Evolutionary conservation across 2,329 filamentous ascomycete species (phyloP), one percentile per base, ranked within the genome.

Genomic region (Ophiosphaerella korrae): DNA sequence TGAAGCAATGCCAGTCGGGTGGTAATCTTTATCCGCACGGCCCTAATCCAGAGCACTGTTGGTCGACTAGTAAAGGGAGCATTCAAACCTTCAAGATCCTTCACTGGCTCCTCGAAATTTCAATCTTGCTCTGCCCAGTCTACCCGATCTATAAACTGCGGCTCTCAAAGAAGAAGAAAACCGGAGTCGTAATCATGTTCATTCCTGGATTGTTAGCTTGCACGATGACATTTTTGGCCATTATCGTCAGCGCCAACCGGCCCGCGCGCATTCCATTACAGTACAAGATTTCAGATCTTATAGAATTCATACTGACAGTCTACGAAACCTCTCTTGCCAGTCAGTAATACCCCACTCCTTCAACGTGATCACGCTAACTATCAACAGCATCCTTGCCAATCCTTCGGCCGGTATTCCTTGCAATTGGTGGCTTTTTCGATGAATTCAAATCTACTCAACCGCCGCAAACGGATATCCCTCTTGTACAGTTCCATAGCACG

Each of bases 241-340:
- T 21, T 21, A 16, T 64, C 11, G n/a, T 64, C 59, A 38, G 63
- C 57, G 5, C 42, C 64, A 21, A 52, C 18, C 5, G 18, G 18
- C 18, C 18, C 18, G 3, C 18, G 18, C 18, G 18, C 18, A 4
- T 21, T 4, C 18, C 18, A 4, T 21, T 4, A 4, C 18, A 21
- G 18, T 21, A 21, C 18, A 21, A 21, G 18, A 1, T 21, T 21
- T 4, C 5, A 21, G 18, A 51, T 3, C 42, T 64, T 16, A 49
- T 62, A 21, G 57, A 63, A 38, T 59, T 62, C 36, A 64, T 64
- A n/a, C 63, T 61, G 57, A 59, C 59, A 9, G 63, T 64, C 3
- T 64, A 59, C 36, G 63, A 66, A 3, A 61, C 63, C 7, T 57
- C 50, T 5, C 56, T 64, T 12, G 52, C 58, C 23, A 60, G 60